Conservation (phyloP, 345 rosid genomes). For the Eucalyptus urophylla region DNA sequence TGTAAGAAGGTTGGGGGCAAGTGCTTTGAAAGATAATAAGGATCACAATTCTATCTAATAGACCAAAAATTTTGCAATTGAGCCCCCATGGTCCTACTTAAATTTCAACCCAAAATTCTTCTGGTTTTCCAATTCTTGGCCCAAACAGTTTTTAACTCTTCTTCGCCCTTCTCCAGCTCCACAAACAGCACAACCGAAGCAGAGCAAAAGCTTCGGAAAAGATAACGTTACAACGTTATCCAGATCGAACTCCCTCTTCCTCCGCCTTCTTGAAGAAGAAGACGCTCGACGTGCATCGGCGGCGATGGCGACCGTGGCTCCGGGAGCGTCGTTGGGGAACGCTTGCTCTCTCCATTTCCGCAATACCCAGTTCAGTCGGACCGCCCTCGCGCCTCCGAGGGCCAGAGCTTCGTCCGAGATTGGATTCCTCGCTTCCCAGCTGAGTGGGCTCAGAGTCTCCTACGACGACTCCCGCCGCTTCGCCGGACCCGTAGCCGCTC, state of each 20-base stretch:
- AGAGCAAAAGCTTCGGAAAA: background rate
- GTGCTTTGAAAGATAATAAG: background rate
- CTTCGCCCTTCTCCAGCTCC: background rate
- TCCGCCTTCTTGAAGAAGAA: background rate
- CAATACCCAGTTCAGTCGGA: background rate
- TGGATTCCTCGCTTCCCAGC: conserved; percentile 55
- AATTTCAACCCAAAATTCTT: background rate
- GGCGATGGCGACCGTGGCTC: conserved; percentile 16
- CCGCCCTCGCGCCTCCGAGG: background rate
- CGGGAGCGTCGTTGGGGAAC: conserved; percentile 10
- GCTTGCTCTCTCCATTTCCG: conserved; percentile 11
- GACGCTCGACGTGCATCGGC: background rate
- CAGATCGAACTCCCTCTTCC: background rate
- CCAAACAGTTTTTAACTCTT: background rate
- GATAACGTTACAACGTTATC: background rate
- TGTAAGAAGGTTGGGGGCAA: background rate
- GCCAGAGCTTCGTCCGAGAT: conserved; percentile 10
- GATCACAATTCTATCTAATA: background rate
- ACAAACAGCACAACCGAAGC: background rate
- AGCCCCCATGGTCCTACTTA: background rate
- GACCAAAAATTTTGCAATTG: background rate
- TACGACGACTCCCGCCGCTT: conserved; percentile 1
- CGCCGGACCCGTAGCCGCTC: conserved; percentile 17
- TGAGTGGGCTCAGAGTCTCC: conserved; percentile 53
- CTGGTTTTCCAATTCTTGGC: background rate